Evolutionary conservation across 2,329 filamentous ascomycete species (phyloP).

Genomic region (Arthrinium puccinioides): DNA sequence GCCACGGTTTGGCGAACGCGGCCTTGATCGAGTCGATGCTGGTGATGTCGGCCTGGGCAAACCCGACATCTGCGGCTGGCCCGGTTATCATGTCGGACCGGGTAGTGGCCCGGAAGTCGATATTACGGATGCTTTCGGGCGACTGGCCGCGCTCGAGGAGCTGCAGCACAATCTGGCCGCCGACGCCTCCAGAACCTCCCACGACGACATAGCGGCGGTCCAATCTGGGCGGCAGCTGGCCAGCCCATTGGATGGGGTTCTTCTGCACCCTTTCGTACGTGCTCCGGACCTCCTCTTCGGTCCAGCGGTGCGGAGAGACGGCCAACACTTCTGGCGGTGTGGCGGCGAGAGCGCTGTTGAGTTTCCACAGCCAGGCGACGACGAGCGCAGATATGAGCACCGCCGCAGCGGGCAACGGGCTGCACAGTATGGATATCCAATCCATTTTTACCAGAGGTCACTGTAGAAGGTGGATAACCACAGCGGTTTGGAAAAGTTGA

Average conservation of each 20-base stretch:
- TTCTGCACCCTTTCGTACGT: slow-evolving; percentile 26
- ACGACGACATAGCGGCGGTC: slow-evolving; percentile 37
- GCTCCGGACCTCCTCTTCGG: slow-evolving; percentile 23
- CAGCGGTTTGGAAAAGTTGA: too few relatives aligned
- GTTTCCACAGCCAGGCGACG: slow-evolving; percentile 1
- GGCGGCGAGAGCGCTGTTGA: not conserved
- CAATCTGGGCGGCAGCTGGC: slow-evolving; percentile 29
- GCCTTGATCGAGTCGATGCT: slow-evolving; percentile 26
- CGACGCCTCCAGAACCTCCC: slow-evolving; percentile 40
- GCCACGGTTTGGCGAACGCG: slow-evolving; percentile 37
- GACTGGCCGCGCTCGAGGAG: slow-evolving; percentile 38
- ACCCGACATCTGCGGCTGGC: slow-evolving; percentile 25
- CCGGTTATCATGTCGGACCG: slow-evolving; percentile 30
- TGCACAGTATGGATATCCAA: too few relatives aligned
- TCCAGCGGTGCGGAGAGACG: slow-evolving; percentile 23
- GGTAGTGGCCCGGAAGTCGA: slow-evolving; percentile 35
- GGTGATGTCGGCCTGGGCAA: slow-evolving; percentile 36
- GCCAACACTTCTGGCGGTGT: slow-evolving; percentile 2
- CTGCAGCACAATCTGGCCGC: slow-evolving; percentile 40
- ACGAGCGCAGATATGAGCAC: not conserved
- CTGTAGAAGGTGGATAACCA: too few relatives aligned
- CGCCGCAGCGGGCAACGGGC: not conserved
- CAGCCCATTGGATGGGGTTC: slow-evolving; percentile 29
- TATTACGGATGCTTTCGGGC: slow-evolving; percentile 36
- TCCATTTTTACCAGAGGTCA: too few relatives aligned